These are phyloP conservation scores for Gilbertella persicaria DNA, from an alignment of 371 early-diverging fungal genomes.

Conservation along the genomic window DNA sequence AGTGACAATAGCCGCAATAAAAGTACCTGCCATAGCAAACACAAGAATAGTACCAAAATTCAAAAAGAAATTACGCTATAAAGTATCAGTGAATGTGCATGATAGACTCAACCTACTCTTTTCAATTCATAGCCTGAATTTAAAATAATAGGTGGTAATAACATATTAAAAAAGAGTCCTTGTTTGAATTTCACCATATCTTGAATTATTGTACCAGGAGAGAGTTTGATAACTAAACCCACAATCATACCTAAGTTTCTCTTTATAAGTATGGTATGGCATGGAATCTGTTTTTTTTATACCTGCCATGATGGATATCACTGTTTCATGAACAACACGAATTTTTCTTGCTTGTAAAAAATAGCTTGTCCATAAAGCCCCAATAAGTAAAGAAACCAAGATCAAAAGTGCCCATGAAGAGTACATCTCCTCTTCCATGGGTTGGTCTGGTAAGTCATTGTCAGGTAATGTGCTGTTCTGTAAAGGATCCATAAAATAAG, in stretches of 20 bases:
- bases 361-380: constrained; percentile 84
- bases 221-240: constrained; percentile 79
- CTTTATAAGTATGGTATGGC: background rate
- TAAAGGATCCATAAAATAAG: constrained; percentile 19
- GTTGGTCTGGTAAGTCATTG: constrained; percentile 31
- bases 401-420: constrained; percentile 87
- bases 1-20: constrained; percentile 86
- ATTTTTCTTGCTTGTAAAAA: constrained; percentile 82
- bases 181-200: constrained; percentile 90
- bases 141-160: constrained; percentile 95
- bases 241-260: constrained; percentile 73
- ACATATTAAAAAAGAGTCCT: constrained; percentile 90
- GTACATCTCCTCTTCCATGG: constrained; percentile 72
- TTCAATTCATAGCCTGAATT: constrained; percentile 95
- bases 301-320: constrained; percentile 90
- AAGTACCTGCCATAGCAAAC: constrained; percentile 92
- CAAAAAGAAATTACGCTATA: constrained; percentile 77
- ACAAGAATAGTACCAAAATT: constrained; percentile 86
- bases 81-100: background rate
- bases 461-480: constrained; percentile 22
- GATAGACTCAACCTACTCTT: constrained; percentile 46
- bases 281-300: constrained; percentile 1
- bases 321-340: constrained; percentile 89
- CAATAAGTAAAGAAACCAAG: constrained; percentile 77
- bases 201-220: constrained; percentile 71